Base-by-base conservation (phyloP, 768 basidiomycete species). In the Agrocybe pediades region DNA sequence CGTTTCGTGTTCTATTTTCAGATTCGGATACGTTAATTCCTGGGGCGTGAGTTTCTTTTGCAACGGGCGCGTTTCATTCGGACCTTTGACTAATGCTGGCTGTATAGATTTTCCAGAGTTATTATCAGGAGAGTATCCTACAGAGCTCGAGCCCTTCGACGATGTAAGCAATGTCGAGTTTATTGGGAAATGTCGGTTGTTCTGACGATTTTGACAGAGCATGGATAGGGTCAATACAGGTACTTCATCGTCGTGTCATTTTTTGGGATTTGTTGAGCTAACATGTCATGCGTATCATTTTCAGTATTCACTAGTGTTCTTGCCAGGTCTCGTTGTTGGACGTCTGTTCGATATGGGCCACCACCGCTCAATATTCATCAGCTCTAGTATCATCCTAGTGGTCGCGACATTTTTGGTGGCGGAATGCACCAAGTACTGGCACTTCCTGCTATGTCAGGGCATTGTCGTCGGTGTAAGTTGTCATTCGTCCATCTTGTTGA, bases 171-270 rank as follows among this genome's bases (percentile, higher is more conserved):
- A 26, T 13, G 16, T 17, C 41, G 1, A 13, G 24, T 29, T 2
- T 17, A 20, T 44, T 20, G n/a, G 9, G 21, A 15, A 21, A 8
- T 20, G 2, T 9, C n/a, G 19, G 21, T 11, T 2, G 15, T 16
- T 43, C 20, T 53, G 36, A 2, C 30, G 52, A 42, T 26, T 26
- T 33, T 27, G 24, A 46, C 29, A 90, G 88, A 41, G 82, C 88
- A 41, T 92, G 88, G 89, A 91, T 92, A 27, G 89, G 90, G 5
- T 91, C 89, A 0, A 71, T 85, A 19, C 88, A 90, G 72, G 88
- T 84, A 54, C 42, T 27, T 21, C 45, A 16, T 48, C n/a, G 15
- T 17, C 44, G 27, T 7, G 20, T 15, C 20, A 13, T n/a, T 24
- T n/a, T 13, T 16, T 15, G 36, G 20, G 16, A 39, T 42, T 36